phyloP scores from a whole-genome alignment of 2,329 filamentous ascomycete species.

The Metarhizium rileyi region DNA sequence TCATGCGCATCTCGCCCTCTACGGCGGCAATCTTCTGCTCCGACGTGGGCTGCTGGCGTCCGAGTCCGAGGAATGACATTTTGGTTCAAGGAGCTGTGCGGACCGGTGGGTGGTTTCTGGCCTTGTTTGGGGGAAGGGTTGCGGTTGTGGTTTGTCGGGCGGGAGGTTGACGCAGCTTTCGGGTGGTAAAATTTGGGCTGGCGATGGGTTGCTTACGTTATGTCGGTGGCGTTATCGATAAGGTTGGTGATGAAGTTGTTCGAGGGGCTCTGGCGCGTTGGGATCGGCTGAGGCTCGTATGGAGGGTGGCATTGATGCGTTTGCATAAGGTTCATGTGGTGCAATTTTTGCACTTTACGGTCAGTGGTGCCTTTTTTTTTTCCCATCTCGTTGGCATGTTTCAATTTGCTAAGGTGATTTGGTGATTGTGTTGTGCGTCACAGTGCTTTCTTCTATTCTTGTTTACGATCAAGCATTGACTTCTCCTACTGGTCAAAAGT shows the following conservation, averaged over 20 bases:
- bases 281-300: too few relatives aligned
- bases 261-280: background rate
- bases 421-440: too few relatives aligned
- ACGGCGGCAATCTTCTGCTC: constrained; percentile 96
- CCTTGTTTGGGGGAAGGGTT: background rate
- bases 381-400: too few relatives aligned
- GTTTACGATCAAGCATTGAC: too few relatives aligned
- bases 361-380: too few relatives aligned
- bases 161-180: background rate
- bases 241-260: background rate
- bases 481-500: constrained; percentile 35
- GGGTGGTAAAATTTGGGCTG: background rate
- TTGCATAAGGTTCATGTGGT: too few relatives aligned
- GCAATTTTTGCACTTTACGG: too few relatives aligned
- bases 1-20: constrained; percentile 95
- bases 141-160: background rate
- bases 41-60: constrained; percentile 73
- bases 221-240: background rate
- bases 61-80: constrained; percentile 39
- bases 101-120: background rate
- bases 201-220: constrained; percentile 15
- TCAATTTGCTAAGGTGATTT: too few relatives aligned
- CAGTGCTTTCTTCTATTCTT: too few relatives aligned
- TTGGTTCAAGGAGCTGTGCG: constrained; percentile 15
- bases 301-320: too few relatives aligned